A percentile compares a stretch with the other conserved stretches of the same genome.
Evolutionary conservation across 352 stramenopile genomes (phyloP).

Genomic region (Pythium aphanidermatum): DNA sequence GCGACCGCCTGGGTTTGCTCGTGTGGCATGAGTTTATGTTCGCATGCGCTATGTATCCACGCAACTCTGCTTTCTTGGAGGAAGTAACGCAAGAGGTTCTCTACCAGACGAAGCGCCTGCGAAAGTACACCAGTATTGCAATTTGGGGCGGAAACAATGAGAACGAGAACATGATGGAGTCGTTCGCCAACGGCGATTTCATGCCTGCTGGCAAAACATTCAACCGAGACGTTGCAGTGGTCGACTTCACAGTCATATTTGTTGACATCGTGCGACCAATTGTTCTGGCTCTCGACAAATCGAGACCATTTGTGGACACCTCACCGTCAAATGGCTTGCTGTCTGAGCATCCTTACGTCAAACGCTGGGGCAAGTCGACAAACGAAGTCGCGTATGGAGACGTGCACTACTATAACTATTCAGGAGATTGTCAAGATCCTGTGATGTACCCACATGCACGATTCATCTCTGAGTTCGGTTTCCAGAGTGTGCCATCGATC

Average conservation of each 20-base stretch:
- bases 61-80: slow-evolving; percentile 51
- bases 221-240: slow-evolving; percentile 73
- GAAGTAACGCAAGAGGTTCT: slow-evolving; percentile 50
- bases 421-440: slow-evolving; percentile 67
- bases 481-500: slow-evolving; percentile 72
- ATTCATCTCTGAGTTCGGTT: slow-evolving; percentile 87
- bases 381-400: slow-evolving; percentile 64
- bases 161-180: slow-evolving; percentile 85
- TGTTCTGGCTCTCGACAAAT: slow-evolving; percentile 40
- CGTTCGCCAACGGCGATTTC: slow-evolving; percentile 51
- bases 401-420: slow-evolving; percentile 86
- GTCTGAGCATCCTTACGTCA: slow-evolving; percentile 69
- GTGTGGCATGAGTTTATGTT: slow-evolving; percentile 92
- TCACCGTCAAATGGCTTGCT: slow-evolving; percentile 83
- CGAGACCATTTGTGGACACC: slow-evolving; percentile 76
- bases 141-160: slow-evolving; percentile 91
- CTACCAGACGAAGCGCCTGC: slow-evolving; percentile 57
- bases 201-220: slow-evolving; percentile 44
- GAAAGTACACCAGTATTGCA: slow-evolving; percentile 75
- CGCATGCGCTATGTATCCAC: slow-evolving; percentile 81
- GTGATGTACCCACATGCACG: slow-evolving; percentile 59
- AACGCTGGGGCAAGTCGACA: slow-evolving; percentile 61
- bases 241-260: slow-evolving; percentile 78
- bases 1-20: slow-evolving; percentile 77
- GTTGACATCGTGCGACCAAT: slow-evolving; percentile 61